phyloP scores from a whole-genome alignment of 345 rosid genomes.

The Populus nigra region DNA sequence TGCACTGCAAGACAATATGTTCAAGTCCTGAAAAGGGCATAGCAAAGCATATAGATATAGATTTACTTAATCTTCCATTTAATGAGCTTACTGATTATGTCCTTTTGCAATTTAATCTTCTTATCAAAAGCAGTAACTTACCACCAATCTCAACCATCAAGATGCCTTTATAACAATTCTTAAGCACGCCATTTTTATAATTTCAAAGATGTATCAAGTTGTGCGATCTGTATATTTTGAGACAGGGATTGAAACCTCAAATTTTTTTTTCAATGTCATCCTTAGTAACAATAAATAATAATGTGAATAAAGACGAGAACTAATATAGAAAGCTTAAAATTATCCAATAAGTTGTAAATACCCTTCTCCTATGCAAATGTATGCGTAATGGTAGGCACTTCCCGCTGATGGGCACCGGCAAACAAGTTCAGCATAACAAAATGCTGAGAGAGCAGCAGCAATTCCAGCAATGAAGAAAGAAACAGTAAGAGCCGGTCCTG shows the following conservation, averaged over 20 bases:
- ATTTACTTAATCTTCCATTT: not conserved
- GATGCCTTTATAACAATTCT: not conserved
- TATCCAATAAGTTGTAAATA: conserved; percentile 12
- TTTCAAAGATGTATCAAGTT: not conserved
- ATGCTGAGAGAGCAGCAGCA: conserved; percentile 92
- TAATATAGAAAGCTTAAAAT: not conserved
- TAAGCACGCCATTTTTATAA: not conserved
- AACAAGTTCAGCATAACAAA: conserved; percentile 96
- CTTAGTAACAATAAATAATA: not conserved
- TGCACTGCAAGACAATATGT: conserved; percentile 40
- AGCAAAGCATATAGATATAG: not conserved
- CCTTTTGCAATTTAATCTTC: too few species aligned
- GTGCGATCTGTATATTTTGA: not conserved
- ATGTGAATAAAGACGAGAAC: not conserved
- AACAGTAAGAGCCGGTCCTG: conserved; percentile 91
- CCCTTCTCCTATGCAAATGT: conserved; percentile 97
- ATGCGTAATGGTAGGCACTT: conserved; percentile 96
- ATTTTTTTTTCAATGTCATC: not conserved
- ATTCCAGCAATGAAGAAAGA: conserved; percentile 90
- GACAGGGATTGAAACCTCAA: not conserved
- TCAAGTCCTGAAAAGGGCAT: conserved; percentile 1
- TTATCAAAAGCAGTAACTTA: not conserved
- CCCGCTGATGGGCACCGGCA: conserved; percentile 98
- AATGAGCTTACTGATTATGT: too few species aligned
- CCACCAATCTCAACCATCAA: not conserved